Base-by-base conservation (phyloP, 2,329 filamentous ascomycete species). In the Elsinoe arachidis region DNA sequence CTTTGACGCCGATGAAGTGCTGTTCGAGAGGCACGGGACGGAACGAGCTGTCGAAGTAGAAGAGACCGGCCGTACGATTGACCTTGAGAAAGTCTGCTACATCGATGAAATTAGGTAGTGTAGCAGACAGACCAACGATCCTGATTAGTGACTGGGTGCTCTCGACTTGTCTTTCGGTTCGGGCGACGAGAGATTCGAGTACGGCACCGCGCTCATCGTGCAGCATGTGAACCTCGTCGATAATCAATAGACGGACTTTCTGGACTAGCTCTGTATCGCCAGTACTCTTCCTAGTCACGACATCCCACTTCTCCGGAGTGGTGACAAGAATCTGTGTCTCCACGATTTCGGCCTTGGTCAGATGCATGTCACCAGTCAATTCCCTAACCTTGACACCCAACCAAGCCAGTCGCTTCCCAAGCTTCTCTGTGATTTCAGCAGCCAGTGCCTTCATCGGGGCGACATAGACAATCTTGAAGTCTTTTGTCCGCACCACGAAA, bases 181-280 rank as follows among this genome's bases (percentile, higher is more conserved):
- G 83, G 10, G 93, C 93, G 14, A 99, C 95, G 19, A 99, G 78
- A 5, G 92, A 96, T 69, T 99, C 93, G 26, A 99, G 80, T 0
- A 99, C 95, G 11, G 95, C 90, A 67, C 93, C 93, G 69, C 93
- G 85, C 71, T 97, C 93, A 69, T 99, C 93, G 67, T 99, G 95
- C 65, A 99, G 85, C 95, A 99, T 99, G 69, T 99, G 93, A 1
- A 99, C 93, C 74, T 99, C 93, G 71, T 99, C 93, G 61, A 99
- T 97, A 66, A 99, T 97, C 60, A 99, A 80, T 1, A 99, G 78
- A 10, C 92, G 84, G 21, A 99, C 93, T 70, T 99, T 99, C 66
- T 99, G 93, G 12, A 99, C 95, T 2, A 99, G 81, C 69, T 97
- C 93, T 0, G 93, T 97, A 68, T 99, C 93, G 14, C 95, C 93